Base-by-base conservation (phyloP, 1,284 basidiomycete species). In the Meripilus lineatus region DNA sequence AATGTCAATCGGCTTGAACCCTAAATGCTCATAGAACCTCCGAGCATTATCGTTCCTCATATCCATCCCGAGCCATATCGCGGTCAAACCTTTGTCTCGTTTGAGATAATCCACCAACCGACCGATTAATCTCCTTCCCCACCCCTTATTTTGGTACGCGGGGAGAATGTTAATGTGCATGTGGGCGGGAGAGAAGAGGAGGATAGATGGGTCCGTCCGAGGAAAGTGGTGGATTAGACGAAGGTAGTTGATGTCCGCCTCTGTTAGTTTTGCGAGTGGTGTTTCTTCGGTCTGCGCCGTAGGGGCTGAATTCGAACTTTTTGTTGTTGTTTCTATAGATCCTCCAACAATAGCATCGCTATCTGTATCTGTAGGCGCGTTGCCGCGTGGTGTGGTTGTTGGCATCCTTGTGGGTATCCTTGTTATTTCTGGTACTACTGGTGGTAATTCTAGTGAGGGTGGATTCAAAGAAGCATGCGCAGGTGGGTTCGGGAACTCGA, bases 141-240 rank as follows among this genome's bases (percentile, higher is more conserved):
- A 84, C 15, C 81, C 82, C 48, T 74, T 68, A 40, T 73, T 64
- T 59, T 81, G 81, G 58, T 79, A 75, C 42, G 65, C 66, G 14
- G 76, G 70, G 46, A 85, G 56, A 42, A 85, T 74, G 52, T 86
- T 69, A 58, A 85, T 81, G 56, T 85, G 83, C 54, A 85, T 53
- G 61, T 84, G 81, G 8, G 80, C 81, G 10, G 76, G 72, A 13
- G 79, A 74, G 55, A 78, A 80, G 10, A 65, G 62, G 42, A 82
- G 62, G 46, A 69, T 72, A 14, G 69, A 65, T 8, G 74, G 70
- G 5, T 69, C 56, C 3, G 75, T 70, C 3, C 58, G 64, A 20
- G 65, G 58, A 59, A 76, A 78, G 32, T 74, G 68, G 46, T 72
- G 66, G 38, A 84, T 59, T 26, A 74, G 55, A 25, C 66, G 62